Percentiles rank a stretch among this genome's conserved stretches.
Evolutionary conservation across 78 protist genomes (phyloP).

Genomic region (Diacronema lutheri): DNA sequence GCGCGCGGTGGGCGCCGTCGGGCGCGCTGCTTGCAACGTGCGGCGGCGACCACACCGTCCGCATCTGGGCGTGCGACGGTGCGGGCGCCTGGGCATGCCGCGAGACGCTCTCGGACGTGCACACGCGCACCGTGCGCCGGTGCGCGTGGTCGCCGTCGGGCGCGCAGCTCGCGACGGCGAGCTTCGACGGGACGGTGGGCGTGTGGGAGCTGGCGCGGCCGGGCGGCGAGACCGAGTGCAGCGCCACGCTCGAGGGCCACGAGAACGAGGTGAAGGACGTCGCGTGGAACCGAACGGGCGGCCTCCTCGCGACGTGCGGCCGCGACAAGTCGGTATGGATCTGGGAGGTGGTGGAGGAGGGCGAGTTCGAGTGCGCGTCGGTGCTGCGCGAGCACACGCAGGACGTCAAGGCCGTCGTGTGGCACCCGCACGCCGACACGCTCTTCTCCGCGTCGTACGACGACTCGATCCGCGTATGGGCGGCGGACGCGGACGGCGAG

Average conservation of each 20-base stretch:
- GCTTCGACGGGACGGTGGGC: slow-evolving; percentile 68
- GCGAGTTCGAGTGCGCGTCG: slow-evolving; percentile 69
- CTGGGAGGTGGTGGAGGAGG: slow-evolving; percentile 72
- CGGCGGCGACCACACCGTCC: slow-evolving; percentile 74
- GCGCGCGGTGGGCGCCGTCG: slow-evolving; percentile 67
- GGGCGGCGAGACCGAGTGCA: slow-evolving; percentile 50
- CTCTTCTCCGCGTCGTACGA: slow-evolving; percentile 81
- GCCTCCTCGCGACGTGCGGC: slow-evolving; percentile 88
- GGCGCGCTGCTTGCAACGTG: slow-evolving; percentile 80
- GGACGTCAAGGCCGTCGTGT: slow-evolving; percentile 86
- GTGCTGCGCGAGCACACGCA: slow-evolving; percentile 83
- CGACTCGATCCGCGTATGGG: slow-evolving; percentile 73
- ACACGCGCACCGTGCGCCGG: slow-evolving; percentile 70
- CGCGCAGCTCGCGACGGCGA: slow-evolving; percentile 61
- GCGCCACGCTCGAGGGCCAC: slow-evolving; percentile 90
- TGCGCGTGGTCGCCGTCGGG: slow-evolving; percentile 80
- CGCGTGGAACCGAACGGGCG: slow-evolving; percentile 72
- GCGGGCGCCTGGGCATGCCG: background rate
- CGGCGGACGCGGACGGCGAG: slow-evolving; percentile 77
- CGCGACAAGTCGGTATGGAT: slow-evolving; percentile 93
- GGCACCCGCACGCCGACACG: slow-evolving; percentile 67
- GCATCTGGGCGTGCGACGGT: slow-evolving; percentile 52
- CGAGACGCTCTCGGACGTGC: slow-evolving; percentile 55
- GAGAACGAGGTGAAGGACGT: slow-evolving; percentile 89
- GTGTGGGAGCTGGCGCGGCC: background rate